These are phyloP conservation scores for Asterella californica DNA, from an alignment of 225 moss, liverwort and hornwort species.

Conservation along the genomic window DNA sequence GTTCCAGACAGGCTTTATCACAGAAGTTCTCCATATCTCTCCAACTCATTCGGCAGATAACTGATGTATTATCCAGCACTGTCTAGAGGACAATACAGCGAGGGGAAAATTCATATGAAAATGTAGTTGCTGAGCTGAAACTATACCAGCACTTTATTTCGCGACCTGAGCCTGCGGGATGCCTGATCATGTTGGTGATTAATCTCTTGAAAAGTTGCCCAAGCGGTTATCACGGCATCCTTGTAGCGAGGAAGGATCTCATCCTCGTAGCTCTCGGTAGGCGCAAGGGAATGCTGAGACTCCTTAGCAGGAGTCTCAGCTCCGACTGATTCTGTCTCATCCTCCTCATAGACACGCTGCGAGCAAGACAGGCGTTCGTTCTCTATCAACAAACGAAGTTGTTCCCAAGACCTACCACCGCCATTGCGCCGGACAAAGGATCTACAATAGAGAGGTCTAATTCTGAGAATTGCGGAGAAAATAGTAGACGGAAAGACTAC, in stretches of 20 bases:
- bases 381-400: background rate
- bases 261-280: conserved; percentile 70
- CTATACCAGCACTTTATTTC: conserved; percentile 22
- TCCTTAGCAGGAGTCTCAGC: conserved; percentile 42
- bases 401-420: background rate
- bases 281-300: conserved; percentile 19
- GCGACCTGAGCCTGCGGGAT: conserved; percentile 14
- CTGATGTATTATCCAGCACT: too few species aligned
- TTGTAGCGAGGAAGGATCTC: conserved; percentile 85
- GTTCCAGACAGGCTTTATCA: background rate
- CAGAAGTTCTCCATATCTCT: background rate
- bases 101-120: too few species aligned
- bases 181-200: conserved; percentile 35
- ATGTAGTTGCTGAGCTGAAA: background rate
- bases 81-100: too few species aligned
- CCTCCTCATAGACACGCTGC: conserved; percentile 95
- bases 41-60: too few species aligned
- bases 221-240: conserved; percentile 79
- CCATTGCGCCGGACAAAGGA: background rate
- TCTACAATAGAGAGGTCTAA: background rate
- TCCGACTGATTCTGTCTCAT: conserved; percentile 56
- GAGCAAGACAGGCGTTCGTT: background rate
- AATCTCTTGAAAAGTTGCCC: conserved; percentile 60
- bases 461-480: background rate
- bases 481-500: background rate